Base-by-base conservation (phyloP, 345 rosid genomes). In the Hibiscus mutabilis region DNA sequence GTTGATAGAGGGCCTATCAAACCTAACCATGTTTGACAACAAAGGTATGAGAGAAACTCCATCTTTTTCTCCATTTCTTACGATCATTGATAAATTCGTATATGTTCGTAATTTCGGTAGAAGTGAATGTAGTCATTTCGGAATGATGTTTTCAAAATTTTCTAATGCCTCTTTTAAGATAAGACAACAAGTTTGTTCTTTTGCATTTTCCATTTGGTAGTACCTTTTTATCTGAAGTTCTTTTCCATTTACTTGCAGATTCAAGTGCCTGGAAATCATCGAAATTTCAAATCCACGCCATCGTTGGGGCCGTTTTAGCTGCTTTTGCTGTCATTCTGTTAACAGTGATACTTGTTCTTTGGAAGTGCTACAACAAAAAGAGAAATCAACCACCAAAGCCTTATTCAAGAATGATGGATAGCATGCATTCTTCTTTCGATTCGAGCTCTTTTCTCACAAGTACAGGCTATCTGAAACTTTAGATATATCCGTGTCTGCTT, bases 301-400 rank as follows among this genome's bases (percentile, higher is more conserved):
- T 69, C 49, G 19, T 75, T 60, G 79, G 77, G 75, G 69, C 62
- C 65, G 70, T 42, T 66, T 40, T 69, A 37, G 73, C 79, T 63
- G 77, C 69, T 33, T 22, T 33, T 64, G 21, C 68, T 25, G 4
- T 59, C 46, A 22, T 69, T 31, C n/a, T 81, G 29, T 37, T 73
- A 14, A 25, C 59, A 57, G 68, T 44, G 13, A 18, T 65, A 19
- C 58, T 74, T 44, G 49, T 80, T 24, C 51, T 35, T 9, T 78
- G 77, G 77, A 81, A 46, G 56, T 33, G 14, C 16, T 31, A 10
- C 40, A 78, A 58, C 58, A 63, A 46, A 58, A 73, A 60, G 24
- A 33, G 59, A 72, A 74, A 53, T 69, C 35, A 11, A 33, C 53
- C 2, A 44, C n/a, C 33, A 68, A 58, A 22, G 49, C 24, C 18